Evolutionary conservation across 495 filamentous ascomycete species (phyloP).

Genomic region (Immersiella caudata): DNA sequence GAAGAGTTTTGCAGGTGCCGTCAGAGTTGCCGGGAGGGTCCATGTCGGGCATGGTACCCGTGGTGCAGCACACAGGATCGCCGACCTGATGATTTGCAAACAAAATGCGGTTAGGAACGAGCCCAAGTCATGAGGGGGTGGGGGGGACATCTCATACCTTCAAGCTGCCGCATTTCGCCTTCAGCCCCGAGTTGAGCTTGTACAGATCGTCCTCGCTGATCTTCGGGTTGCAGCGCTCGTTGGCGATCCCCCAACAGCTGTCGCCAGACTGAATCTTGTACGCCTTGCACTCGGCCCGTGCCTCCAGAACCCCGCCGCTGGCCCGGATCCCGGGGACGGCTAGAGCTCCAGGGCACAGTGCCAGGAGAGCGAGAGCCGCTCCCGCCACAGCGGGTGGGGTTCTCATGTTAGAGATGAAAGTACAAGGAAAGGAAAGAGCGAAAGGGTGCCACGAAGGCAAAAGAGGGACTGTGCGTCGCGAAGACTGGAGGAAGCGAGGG

Average conservation of each 20-base stretch:
- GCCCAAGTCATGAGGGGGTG: not conserved
- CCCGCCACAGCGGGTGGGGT: constrained; percentile 5
- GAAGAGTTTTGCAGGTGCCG: constrained; percentile 33
- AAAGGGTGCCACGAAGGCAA: not conserved
- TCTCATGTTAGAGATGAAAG: not conserved
- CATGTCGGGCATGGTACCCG: constrained; percentile 26
- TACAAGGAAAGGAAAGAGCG: not conserved
- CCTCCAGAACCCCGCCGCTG: not conserved
- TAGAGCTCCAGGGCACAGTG: constrained; percentile 1
- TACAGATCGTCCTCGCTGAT: constrained; percentile 15
- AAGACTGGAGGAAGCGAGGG: not conserved
- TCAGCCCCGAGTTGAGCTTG: constrained; percentile 16
- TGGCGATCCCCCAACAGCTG: constrained; percentile 1
- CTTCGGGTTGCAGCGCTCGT: not conserved
- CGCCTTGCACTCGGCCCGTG: constrained; percentile 17
- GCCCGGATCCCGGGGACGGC: too few relatives aligned
- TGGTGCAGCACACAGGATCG: constrained; percentile 47
- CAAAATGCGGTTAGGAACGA: not conserved
- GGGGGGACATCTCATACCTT: not conserved
- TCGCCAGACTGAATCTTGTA: constrained; percentile 16
- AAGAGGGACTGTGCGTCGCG: not conserved
- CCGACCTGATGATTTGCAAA: constrained; percentile 1
- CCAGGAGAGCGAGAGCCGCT: not conserved
- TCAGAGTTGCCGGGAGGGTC: constrained; percentile 27
- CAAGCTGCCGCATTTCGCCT: constrained; percentile 17